Evolutionary conservation across 805 yeast genomes (phyloP).

Genomic region (Lipomyces chichibuensis): DNA sequence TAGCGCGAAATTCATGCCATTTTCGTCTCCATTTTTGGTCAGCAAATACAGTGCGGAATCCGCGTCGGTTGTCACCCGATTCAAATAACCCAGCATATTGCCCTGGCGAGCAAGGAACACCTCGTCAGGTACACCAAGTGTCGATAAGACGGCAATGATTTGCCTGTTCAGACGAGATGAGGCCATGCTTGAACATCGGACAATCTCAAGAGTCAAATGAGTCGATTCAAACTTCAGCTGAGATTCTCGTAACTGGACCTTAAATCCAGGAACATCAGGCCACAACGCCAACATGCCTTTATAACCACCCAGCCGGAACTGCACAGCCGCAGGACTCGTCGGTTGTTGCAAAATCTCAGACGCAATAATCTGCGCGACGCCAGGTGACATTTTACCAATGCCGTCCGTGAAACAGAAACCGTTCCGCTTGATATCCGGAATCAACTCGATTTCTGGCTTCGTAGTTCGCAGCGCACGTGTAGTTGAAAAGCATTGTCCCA

Average conservation of each 20-base stretch:
- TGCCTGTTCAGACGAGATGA: constrained; percentile 15
- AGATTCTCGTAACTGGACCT: constrained; percentile 10
- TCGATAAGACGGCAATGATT: constrained; percentile 15
- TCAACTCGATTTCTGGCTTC: constrained; percentile 46
- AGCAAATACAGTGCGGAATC: constrained; percentile 7
- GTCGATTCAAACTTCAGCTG: constrained; percentile 14
- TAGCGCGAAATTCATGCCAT: background rate
- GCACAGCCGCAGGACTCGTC: constrained; percentile 17
- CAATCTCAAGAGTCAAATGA: constrained; percentile 10
- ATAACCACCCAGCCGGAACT: constrained; percentile 22
- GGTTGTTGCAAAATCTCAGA: constrained; percentile 6
- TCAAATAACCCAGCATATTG: constrained; percentile 8
- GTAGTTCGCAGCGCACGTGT: constrained; percentile 14
- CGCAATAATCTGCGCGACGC: constrained; percentile 11
- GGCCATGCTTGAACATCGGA: constrained; percentile 1
- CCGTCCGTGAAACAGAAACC: constrained; percentile 20
- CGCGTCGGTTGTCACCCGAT: background rate
- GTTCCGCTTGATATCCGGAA: constrained; percentile 10
- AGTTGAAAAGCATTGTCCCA: constrained; percentile 16
- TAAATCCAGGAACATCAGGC: constrained; percentile 13
- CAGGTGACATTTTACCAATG: constrained; percentile 23
- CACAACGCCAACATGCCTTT: constrained; percentile 17
- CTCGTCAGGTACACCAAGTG: constrained; percentile 13
- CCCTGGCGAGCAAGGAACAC: constrained; percentile 11
- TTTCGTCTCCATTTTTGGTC: constrained; percentile 4